Evolutionary conservation across 305 asterid species (phyloP).

Genomic region (Fraxinus dipetala): DNA sequence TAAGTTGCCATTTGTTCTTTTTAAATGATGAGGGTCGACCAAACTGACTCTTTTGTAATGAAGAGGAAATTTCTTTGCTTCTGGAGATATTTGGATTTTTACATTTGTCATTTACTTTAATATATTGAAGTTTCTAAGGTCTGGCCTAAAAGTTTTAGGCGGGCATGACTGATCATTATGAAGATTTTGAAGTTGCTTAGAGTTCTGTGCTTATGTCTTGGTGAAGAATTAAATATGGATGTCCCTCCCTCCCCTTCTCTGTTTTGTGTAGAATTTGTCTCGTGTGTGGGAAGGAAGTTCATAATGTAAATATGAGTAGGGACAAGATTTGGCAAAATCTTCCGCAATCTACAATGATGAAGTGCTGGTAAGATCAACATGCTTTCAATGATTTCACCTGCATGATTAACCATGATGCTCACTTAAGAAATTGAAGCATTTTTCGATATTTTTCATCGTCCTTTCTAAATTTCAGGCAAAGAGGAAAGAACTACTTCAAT

Average conservation of each 20-base stretch:
- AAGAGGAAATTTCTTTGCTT: conserved; percentile 81
- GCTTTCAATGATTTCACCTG: background rate
- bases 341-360: conserved; percentile 76
- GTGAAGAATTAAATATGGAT: conserved; percentile 7
- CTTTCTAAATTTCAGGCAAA: too few relatives aligned
- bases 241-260: conserved; percentile 13
- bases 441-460: too few relatives aligned
- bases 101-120: conserved; percentile 19
- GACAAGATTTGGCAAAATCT: conserved; percentile 65
- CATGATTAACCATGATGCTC: too few relatives aligned
- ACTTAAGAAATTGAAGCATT: too few relatives aligned
- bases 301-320: conserved; percentile 43
- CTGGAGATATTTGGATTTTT: conserved; percentile 63
- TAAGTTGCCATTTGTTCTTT: conserved; percentile 14
- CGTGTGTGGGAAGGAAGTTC: conserved; percentile 73
- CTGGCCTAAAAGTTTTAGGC: background rate
- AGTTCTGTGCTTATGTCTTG: conserved; percentile 15
- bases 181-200: conserved; percentile 20
- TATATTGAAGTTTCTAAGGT: conserved; percentile 22
- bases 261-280: conserved; percentile 60
- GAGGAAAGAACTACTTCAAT: too few relatives aligned
- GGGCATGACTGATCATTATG: conserved; percentile 14
- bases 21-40: conserved; percentile 27
- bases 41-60: conserved; percentile 34
- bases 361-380: conserved; percentile 59